Evolutionary conservation across 2,329 filamentous ascomycete genomes (phyloP), one percentile per base, ranked within the genome.

Genomic region (Ambrosiella cleistominuta): DNA sequence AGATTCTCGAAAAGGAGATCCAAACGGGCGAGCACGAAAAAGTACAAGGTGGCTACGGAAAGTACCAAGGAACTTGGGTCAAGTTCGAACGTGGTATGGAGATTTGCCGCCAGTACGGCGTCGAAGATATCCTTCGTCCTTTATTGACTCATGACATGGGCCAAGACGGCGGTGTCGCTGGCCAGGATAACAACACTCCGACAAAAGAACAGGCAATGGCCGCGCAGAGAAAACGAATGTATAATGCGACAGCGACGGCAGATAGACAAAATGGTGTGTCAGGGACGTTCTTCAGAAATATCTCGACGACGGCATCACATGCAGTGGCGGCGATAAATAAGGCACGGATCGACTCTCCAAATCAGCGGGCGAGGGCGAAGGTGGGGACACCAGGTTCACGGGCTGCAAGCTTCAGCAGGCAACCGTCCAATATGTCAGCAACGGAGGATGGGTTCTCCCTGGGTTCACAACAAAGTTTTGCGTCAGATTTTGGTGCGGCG

Each of bases 201-300:
- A 98, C 93, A 42, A 98, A 98, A 70, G 93, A 97, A 70, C 93
- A 97, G 70, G 93, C 93, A 61, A 95, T 97, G 90, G 93, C 93
- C 9, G 91, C 91, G 4, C 85, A 89, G 70, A 76, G 93, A 64
- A 97, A 98, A 70, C 81, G 91, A 63, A 81, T 96, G 70, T 97
- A 96, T 71, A 95, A 85, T 63, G 68, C 70, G 7, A 67, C 64
- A 39, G 77, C 80, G 53, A 80, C 77, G 51, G 75, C 80, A 57
- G 88, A 95, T 60, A 81, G 88, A 54, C 72, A 76, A 11, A 81
- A 80, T 64, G 81, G 79, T 66, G 64, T 82, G 65, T 82, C 86
- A 52, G 90, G 89, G 15, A 96, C 93, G 1, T 96, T 96, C 68
- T 97, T 98, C 74, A 90, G 90, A 67, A 96, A 94, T 66, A 97